These are phyloP conservation scores for Eucalyptus pauciflora DNA, from an alignment of 345 rosid genomes.

Conservation along the genomic window DNA sequence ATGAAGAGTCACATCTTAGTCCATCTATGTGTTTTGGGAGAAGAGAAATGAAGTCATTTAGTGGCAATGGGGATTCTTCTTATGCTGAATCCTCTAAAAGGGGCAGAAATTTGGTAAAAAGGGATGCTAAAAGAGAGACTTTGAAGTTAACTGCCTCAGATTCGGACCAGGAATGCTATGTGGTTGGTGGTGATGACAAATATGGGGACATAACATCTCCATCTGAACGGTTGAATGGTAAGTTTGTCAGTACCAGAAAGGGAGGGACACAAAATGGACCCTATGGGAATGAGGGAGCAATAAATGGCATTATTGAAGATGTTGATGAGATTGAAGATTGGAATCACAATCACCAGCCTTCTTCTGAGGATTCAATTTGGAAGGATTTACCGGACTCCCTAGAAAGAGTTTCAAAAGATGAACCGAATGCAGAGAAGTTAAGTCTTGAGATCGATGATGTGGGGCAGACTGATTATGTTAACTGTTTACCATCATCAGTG, in stretches of 20 bases:
- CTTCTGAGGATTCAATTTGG: background rate
- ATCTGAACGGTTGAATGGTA: background rate
- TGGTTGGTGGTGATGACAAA: conserved; percentile 1
- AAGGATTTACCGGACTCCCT: background rate
- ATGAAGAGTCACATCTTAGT: conserved; percentile 5
- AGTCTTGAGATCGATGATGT: conserved; percentile 1
- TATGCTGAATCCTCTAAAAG: conserved; percentile 25
- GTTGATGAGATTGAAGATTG: conserved; percentile 12
- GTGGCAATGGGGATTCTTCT: conserved; percentile 6
- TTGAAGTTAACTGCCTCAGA: conserved; percentile 15
- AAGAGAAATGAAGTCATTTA: conserved; percentile 10
- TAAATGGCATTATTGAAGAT: conserved; percentile 15
- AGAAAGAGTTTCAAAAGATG: conserved; percentile 7
- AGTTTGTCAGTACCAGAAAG: background rate
- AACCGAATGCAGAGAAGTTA: conserved; percentile 2
- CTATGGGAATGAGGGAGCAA: background rate
- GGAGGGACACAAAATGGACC: conserved; percentile 17
- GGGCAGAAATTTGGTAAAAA: conserved; percentile 36
- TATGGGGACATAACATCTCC: background rate
- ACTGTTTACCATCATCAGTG: conserved; percentile 11
- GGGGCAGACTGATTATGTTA: conserved; percentile 5
- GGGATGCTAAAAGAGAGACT: conserved; percentile 9
- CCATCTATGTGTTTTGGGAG: background rate
- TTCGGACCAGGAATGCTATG: conserved; percentile 25
- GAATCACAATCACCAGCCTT: background rate